phyloP scores from a whole-genome alignment of 805 yeast species.

The Pichia californica region DNA sequence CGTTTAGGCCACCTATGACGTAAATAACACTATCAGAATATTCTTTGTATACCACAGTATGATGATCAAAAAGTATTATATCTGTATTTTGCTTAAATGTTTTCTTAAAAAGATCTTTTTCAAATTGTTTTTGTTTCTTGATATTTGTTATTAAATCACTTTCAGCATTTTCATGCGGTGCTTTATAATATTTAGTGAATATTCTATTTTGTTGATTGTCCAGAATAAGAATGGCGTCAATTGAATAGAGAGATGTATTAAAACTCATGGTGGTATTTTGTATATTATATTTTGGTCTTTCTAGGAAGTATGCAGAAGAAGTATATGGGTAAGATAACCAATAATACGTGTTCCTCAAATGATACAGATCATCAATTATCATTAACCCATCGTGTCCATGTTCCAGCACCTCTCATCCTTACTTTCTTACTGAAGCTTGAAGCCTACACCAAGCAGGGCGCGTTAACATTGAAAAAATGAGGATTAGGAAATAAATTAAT shows the following conservation, averaged over 20 bases:
- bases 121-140: conserved; percentile 72
- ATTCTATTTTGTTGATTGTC: conserved; percentile 78
- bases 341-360: too few species aligned
- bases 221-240: conserved; percentile 72
- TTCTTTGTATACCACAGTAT: conserved; percentile 82
- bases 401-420: too few species aligned
- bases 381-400: too few species aligned
- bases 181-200: conserved; percentile 76
- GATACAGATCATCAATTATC: too few species aligned
- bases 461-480: too few species aligned
- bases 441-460: too few species aligned
- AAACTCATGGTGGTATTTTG: not conserved
- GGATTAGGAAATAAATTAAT: too few species aligned
- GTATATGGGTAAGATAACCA: too few species aligned
- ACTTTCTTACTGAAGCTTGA: too few species aligned
- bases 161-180: conserved; percentile 44
- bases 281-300: too few species aligned
- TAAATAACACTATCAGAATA: conserved; percentile 67
- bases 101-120: conserved; percentile 61
- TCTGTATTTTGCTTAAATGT: conserved; percentile 79
- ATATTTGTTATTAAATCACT: conserved; percentile 25
- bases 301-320: too few species aligned
- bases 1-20: conserved; percentile 67
- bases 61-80: conserved; percentile 70
- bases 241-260: conserved; percentile 62